These are phyloP conservation scores for Candida corydali DNA, from an alignment of 805 yeast genomes.

Conservation along the genomic window DNA sequence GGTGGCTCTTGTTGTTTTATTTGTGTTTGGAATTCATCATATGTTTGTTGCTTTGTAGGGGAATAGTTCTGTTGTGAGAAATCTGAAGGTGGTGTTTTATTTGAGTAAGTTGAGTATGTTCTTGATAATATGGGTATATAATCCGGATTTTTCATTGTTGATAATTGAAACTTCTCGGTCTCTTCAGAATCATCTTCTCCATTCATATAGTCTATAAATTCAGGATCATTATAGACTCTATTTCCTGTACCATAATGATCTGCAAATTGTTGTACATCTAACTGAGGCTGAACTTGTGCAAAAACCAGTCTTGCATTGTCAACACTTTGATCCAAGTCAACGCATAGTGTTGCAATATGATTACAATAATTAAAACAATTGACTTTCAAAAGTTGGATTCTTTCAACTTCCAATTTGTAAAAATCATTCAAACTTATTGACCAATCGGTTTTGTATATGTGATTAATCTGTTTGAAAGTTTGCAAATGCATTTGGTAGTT, in stretches of 20 bases:
- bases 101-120: conserved; percentile 24
- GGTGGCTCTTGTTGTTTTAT: not conserved
- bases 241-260: conserved; percentile 60
- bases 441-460: conserved; percentile 74
- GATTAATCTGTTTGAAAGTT: conserved; percentile 52
- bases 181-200: conserved; percentile 27
- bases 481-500: conserved; percentile 57
- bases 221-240: conserved; percentile 54
- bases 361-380: conserved; percentile 79
- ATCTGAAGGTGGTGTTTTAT: not conserved
- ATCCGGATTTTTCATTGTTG: conserved; percentile 33
- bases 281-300: conserved; percentile 62
- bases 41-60: not conserved
- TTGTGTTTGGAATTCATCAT: not conserved
- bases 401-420: conserved; percentile 67
- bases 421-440: conserved; percentile 53
- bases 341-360: conserved; percentile 69
- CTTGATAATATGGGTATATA: conserved; percentile 21
- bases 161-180: conserved; percentile 14
- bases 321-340: conserved; percentile 71
- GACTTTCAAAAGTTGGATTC: conserved; percentile 63
- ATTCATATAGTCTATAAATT: conserved; percentile 54
- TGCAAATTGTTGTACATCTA: conserved; percentile 55
- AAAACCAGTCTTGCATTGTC: conserved; percentile 64
- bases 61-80: not conserved